Conservation (phyloP, 2,329 filamentous ascomycete genomes). For the Diplodia sapinea region DNA sequence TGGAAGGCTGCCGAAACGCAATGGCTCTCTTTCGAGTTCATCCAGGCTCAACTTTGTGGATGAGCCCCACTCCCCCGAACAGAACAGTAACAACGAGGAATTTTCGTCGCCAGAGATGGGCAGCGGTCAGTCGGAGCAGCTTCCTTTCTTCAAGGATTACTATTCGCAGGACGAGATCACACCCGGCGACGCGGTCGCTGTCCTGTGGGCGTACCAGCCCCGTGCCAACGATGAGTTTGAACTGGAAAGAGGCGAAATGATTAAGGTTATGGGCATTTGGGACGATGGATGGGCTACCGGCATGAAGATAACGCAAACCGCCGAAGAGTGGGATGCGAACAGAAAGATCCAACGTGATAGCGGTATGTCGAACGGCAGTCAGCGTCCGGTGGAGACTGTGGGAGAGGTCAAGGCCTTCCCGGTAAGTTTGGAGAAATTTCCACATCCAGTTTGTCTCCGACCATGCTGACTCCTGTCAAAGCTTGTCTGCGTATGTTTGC, state of each 20-base stretch:
- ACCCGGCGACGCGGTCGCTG: conserved; percentile 85
- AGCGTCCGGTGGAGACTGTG: conserved; percentile 45
- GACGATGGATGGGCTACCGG: conserved; percentile 99
- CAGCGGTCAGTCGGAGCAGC: conserved; percentile 92
- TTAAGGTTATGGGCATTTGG: conserved; percentile 98
- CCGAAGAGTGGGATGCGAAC: conserved; percentile 85
- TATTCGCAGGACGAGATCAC: conserved; percentile 97
- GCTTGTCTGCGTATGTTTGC: conserved; percentile 91
- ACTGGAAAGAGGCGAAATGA: conserved; percentile 93
- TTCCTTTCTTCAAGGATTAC: conserved; percentile 98
- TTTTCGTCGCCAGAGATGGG: conserved; percentile 84
- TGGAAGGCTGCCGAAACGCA: conserved; percentile 66
- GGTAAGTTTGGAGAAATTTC: conserved; percentile 36
- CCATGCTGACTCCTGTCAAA: conserved; percentile 32
- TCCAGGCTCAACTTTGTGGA: conserved; percentile 73
- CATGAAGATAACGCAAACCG: conserved; percentile 77
- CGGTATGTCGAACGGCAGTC: conserved; percentile 82
- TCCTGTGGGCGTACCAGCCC: conserved; percentile 96
- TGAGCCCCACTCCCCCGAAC: conserved; percentile 64
- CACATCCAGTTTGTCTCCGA: not conserved
- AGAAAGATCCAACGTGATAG: conserved; percentile 85
- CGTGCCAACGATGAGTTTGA: conserved; percentile 92
- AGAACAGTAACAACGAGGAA: conserved; percentile 57
- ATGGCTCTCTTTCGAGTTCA: conserved; percentile 87
- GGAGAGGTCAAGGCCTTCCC: conserved; percentile 98